A percentile compares a stretch with the other conserved stretches of the same genome.
Conservation (phyloP, 768 basidiomycete genomes). For the Tubosaeta sp. region DNA sequence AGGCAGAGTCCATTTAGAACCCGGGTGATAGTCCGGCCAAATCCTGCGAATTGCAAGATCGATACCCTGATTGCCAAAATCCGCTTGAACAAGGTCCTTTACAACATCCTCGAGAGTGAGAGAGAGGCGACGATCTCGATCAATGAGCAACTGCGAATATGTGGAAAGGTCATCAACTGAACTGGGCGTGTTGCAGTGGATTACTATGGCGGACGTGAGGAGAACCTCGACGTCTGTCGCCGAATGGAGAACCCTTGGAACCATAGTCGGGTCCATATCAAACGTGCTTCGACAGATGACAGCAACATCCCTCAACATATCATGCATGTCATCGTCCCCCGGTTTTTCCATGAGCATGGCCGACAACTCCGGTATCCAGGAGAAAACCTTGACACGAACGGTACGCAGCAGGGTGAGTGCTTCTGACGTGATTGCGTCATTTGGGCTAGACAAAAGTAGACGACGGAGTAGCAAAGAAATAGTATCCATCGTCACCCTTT, state of each 20-base stretch:
- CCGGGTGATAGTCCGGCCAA: slow-evolving; percentile 30
- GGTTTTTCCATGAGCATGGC: slow-evolving; percentile 10
- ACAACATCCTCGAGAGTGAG: slow-evolving; percentile 24
- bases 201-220: slow-evolving; percentile 30
- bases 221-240: slow-evolving; percentile 26
- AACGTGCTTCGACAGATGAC: slow-evolving; percentile 29
- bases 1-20: slow-evolving; percentile 20
- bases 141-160: slow-evolving; percentile 22
- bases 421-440: slow-evolving; percentile 11
- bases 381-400: slow-evolving; percentile 29
- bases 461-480: slow-evolving; percentile 32
- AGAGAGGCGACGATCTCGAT: slow-evolving; percentile 32
- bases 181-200: slow-evolving; percentile 29
- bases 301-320: slow-evolving; percentile 13
- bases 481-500: slow-evolving; percentile 28
- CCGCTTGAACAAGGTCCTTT: slow-evolving; percentile 5
- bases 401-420: slow-evolving; percentile 24
- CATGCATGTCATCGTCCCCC: slow-evolving; percentile 1
- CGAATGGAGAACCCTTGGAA: slow-evolving; percentile 16
- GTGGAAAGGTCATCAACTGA: background rate
- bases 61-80: slow-evolving; percentile 17
- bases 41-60: slow-evolving; percentile 26
- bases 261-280: slow-evolving; percentile 12
- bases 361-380: slow-evolving; percentile 35
- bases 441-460: slow-evolving; percentile 25